Conservation (phyloP, 208 protist species). For the Trypanosoma cruzi region DNA sequence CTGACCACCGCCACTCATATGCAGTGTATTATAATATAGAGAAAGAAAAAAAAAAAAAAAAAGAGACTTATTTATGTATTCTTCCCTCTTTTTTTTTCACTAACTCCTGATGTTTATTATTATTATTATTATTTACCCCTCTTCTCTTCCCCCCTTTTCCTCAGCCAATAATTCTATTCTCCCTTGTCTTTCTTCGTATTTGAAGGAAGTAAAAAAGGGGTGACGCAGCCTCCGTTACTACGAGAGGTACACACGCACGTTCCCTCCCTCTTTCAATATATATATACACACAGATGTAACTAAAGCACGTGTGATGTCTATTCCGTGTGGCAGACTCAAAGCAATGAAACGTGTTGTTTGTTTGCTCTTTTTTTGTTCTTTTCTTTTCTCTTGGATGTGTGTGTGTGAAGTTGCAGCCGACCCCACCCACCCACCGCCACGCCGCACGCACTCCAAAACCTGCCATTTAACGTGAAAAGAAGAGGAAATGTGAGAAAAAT, state of each 20-base stretch:
- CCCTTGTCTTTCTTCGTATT: no score
- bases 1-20: conserved; percentile 6
- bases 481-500: not conserved
- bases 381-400: no score
- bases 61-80: not conserved
- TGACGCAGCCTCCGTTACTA: no score
- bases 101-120: no score
- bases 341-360: not conserved
- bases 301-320: not conserved
- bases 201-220: no score
- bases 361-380: no score
- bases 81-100: not conserved
- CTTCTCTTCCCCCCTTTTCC: no score
- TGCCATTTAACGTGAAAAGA: not conserved
- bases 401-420: no score
- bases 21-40: not conserved
- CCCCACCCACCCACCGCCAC: not conserved
- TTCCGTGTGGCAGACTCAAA: not conserved
- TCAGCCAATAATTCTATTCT: no score
- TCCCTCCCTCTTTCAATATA: no score
- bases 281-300: not conserved
- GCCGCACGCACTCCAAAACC: not conserved
- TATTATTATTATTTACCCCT: no score
- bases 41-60: not conserved
- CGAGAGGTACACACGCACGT: not conserved